Conservation (phyloP, 257 asterid species). For the Hygrophila difformis region DNA sequence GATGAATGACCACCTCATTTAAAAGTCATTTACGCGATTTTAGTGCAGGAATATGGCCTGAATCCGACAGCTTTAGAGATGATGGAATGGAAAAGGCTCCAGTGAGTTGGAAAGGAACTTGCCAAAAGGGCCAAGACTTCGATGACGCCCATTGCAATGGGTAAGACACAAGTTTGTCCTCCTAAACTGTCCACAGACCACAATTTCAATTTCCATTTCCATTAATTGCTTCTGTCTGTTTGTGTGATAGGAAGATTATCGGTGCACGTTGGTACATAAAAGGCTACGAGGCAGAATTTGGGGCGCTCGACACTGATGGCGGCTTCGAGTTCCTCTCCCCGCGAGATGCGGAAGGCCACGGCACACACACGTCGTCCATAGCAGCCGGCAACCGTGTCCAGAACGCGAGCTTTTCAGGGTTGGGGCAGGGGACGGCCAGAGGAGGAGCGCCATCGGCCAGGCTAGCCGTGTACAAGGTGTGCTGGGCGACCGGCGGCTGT, state of each 20-base stretch:
- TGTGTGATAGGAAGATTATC: constrained; percentile 24
- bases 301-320: constrained; percentile 12
- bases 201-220: too few species aligned
- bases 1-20: too few species aligned
- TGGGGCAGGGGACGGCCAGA: constrained; percentile 26
- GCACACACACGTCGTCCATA: constrained; percentile 35
- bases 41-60: constrained; percentile 37
- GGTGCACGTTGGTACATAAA: constrained; percentile 34
- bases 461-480: constrained; percentile 34
- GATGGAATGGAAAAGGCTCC: constrained; percentile 19
- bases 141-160: constrained; percentile 26
- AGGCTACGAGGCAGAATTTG: constrained; percentile 28
- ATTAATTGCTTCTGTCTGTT: too few species aligned
- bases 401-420: constrained; percentile 19
- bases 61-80: constrained; percentile 30
- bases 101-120: constrained; percentile 29
- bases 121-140: constrained; percentile 31
- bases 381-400: constrained; percentile 21
- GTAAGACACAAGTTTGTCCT: too few species aligned
- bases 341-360: constrained; percentile 37
- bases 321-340: constrained; percentile 26
- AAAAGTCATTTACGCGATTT: too few species aligned
- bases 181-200: too few species aligned
- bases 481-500: constrained; percentile 32
- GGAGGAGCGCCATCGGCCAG: constrained; percentile 32